Evolutionary conservation across 495 filamentous ascomycete genomes (phyloP).

Genomic region (Umbilicaria muhlenbergii): DNA sequence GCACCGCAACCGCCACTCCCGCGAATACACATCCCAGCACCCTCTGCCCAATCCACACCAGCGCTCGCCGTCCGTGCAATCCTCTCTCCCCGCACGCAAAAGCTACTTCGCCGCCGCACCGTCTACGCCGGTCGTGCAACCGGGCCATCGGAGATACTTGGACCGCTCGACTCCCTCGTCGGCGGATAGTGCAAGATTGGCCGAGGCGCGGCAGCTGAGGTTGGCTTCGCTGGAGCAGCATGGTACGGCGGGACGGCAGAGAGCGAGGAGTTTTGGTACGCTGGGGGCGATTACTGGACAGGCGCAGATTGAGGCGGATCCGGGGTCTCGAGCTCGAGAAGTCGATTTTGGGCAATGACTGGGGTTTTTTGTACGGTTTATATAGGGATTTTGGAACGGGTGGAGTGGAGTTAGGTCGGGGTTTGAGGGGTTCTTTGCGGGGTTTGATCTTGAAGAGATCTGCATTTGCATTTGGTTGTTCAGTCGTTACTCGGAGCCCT

Average conservation of each 20-base stretch:
- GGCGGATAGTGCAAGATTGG: conserved; percentile 7
- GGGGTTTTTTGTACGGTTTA: neutral
- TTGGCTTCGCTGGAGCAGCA: conserved; percentile 13
- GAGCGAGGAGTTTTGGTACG: conserved; percentile 24
- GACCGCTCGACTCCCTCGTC: conserved; percentile 11
- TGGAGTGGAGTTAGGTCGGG: no score
- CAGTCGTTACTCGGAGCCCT: no score
- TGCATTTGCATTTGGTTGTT: no score
- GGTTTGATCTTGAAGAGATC: no score
- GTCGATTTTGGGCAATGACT: neutral
- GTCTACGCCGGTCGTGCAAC: conserved; percentile 29
- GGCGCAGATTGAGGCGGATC: neutral
- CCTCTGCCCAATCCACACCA: conserved; percentile 21
- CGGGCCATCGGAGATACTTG: conserved; percentile 29
- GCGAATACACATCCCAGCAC: conserved; percentile 26
- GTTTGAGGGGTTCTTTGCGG: no score
- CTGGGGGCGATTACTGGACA: conserved; percentile 9
- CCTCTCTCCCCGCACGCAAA: conserved; percentile 26
- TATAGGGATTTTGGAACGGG: neutral
- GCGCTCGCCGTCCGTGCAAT: conserved; percentile 26
- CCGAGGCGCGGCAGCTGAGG: conserved; percentile 10
- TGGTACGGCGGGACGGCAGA: conserved; percentile 12
- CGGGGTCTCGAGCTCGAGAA: neutral
- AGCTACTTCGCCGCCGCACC: conserved; percentile 24
- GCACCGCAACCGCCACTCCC: conserved; percentile 24